A percentile compares a stretch with the other conserved stretches of the same genome.
Evolutionary conservation across 2,329 filamentous ascomycete genomes (phyloP).

Genomic region (Davidsoniella neocaledoniae): DNA sequence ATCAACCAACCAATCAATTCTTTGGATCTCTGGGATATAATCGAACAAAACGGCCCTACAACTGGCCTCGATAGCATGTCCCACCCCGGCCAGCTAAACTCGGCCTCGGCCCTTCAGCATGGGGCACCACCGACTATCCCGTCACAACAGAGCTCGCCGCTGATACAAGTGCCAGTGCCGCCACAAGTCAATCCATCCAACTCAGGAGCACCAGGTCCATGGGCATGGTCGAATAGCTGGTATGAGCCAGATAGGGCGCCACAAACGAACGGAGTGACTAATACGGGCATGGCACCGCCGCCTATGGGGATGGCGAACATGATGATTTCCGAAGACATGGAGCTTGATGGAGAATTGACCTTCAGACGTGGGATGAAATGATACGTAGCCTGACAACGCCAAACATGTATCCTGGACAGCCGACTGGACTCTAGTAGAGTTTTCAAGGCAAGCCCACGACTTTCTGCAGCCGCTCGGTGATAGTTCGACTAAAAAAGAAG

Average conservation of each 20-base stretch:
- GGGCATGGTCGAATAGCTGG: constrained; percentile 2
- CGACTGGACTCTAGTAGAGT: constrained; percentile 7
- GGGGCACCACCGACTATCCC: constrained; percentile 2
- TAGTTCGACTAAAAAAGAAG: too few species aligned
- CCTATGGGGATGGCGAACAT: background rate
- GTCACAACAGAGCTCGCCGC: background rate
- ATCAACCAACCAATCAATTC: constrained; percentile 9
- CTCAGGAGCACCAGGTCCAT: background rate
- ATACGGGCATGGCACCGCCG: too few species aligned
- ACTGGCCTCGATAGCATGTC: constrained; percentile 1
- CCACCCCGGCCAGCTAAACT: background rate
- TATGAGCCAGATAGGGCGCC: background rate
- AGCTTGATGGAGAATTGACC: constrained; percentile 10
- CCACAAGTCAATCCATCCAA: too few species aligned
- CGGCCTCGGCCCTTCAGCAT: background rate
- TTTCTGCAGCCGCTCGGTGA: too few species aligned
- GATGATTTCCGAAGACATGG: constrained; percentile 1
- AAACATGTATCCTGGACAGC: constrained; percentile 1
- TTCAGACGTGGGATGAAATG: constrained; percentile 7
- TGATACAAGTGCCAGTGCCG: too few species aligned
- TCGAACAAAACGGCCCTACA: constrained; percentile 4
- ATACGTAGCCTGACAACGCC: constrained; percentile 1
- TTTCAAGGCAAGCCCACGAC: background rate
- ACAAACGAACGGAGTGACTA: background rate
- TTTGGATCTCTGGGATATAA: constrained; percentile 11